Evolutionary conservation across 2,329 filamentous ascomycete genomes (phyloP), one percentile per base, ranked within the genome.

Genomic region (Emergomyces orientalis): DNA sequence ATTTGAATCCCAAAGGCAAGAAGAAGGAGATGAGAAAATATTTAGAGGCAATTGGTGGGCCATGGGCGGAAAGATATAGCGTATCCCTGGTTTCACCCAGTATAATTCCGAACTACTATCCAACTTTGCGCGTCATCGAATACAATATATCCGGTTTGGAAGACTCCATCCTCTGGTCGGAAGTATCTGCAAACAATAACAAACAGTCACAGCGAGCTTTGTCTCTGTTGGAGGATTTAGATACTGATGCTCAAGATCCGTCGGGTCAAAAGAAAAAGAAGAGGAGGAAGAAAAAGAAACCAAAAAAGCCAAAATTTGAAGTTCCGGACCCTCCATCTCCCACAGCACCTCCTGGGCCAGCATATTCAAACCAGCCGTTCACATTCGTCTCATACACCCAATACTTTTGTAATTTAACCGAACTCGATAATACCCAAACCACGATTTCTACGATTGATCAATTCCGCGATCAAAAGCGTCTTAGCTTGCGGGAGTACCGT

Each of bases 361-460:
- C 90, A 8, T 97, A 99, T 75, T 91, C 87, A 25, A 86, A 88
- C 8, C 94, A 99, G 72, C 80, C 90, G 0, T 80, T 97, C 45
- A 89, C 90, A 0, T 80, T 92, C 65, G 81, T 88, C 2, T 86
- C 90, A 5, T 97, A 91, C 74, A 91, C 86, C 3, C 94, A 99
- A 71, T 97, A 95, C 75, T 97, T 86, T 74, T 91, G 93, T 65
- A 99, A 99, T 73, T 78, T 99, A n/a, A 97, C 93, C 0, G 78
- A 85, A 63, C 87, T 96, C 76, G 95, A 97, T 76, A 89, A 91
- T 69, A 84, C 89, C 64, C 81, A 86, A 57, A 71, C 75, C 1
- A 64, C 63, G 11, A 34, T 39, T 13, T 56, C 32, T 14, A 41
- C 61, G 51, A 22, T 66, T 67, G 49, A 49, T 61, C 52, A 63